Evolutionary conservation across 768 basidiomycete species (phyloP), one percentile per base, ranked within the genome.

Genomic region (Postia placenta): DNA sequence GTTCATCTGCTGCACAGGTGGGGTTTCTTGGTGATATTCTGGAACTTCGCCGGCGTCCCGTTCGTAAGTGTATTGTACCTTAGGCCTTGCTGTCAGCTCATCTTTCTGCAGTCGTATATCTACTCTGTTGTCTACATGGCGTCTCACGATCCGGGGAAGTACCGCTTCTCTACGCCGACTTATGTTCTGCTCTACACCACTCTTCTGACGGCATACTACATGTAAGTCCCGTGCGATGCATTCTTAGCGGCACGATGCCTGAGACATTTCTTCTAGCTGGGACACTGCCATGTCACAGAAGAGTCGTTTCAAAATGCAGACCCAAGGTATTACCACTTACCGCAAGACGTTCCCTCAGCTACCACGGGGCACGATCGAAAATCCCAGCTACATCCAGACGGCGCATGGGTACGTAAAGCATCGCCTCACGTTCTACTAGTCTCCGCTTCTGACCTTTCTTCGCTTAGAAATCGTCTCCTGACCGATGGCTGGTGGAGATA

Each of bases 61-160:
- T 93, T 94, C 69, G 88, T 90, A 64, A 55, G 87, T 67, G n/a
- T 33, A 47, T 23, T 27, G n/a, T 26, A n/a, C 37, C 25, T 49
- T 45, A 28, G 38, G 41, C 22, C 7, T 41, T n/a, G n/a, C n/a
- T n/a, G n/a, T 4, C 22, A 27, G 47, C 51, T 26, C 17, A 42
- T 26, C 33, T 12, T 20, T 14, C 23, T 42, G 7, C 28, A 64
- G 61, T 61, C 94, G 38, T 99, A 99, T 64, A 89, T 90, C 56
- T 99, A 97, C 75, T 94, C 95, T 11, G 87, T 94, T 45, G 84
- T 99, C 45, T 97, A 93, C 74, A 97, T 99, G 90, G 87, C 90
- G n/a, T 85, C 90, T 3, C 87, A 92, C 66, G 83, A 96, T 51
- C 90, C 94, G 2, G 78, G 81, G 15, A 80, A 78, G 52, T 98